These are phyloP conservation scores for Glycyrrhiza uralensis DNA, from an alignment of 306 rosid genomes.

Conservation along the genomic window DNA sequence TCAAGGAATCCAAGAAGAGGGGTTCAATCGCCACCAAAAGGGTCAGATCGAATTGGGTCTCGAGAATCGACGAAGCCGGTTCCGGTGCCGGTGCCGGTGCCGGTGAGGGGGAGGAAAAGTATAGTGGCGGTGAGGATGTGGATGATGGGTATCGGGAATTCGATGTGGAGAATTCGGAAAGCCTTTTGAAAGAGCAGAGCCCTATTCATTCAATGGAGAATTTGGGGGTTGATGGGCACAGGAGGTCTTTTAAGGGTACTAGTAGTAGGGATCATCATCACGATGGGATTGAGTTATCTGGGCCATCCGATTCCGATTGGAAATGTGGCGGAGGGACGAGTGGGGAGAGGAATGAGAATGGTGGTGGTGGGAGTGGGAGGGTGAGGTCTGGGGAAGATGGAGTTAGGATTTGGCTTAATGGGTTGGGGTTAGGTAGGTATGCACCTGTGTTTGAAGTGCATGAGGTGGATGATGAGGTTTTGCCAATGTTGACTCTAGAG, in stretches of 20 bases:
- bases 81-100: conserved; percentile 30
- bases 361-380: conserved; percentile 53
- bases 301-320: conserved; percentile 85
- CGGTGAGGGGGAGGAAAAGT: conserved; percentile 61
- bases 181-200: conserved; percentile 71
- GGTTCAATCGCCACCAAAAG: conserved; percentile 59
- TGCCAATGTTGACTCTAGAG: conserved; percentile 69
- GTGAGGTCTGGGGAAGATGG: conserved; percentile 74
- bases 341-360: conserved; percentile 56
- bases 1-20: conserved; percentile 75
- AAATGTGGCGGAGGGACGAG: conserved; percentile 43
- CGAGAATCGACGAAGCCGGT: conserved; percentile 62
- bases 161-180: conserved; percentile 73
- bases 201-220: conserved; percentile 72
- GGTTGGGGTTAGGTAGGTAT: conserved; percentile 81
- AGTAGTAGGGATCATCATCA: conserved; percentile 48
- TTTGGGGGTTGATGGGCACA: conserved; percentile 67
- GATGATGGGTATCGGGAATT: conserved; percentile 76
- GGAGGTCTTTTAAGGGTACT: conserved; percentile 66
- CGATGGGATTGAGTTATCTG: conserved; percentile 76
- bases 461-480: conserved; percentile 91
- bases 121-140: conserved; percentile 63
- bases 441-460: conserved; percentile 91
- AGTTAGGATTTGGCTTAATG: conserved; percentile 90
- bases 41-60: conserved; percentile 84